phyloP scores from a whole-genome alignment of 768 basidiomycete genomes.

The Tricholoma furcatifolium region DNA sequence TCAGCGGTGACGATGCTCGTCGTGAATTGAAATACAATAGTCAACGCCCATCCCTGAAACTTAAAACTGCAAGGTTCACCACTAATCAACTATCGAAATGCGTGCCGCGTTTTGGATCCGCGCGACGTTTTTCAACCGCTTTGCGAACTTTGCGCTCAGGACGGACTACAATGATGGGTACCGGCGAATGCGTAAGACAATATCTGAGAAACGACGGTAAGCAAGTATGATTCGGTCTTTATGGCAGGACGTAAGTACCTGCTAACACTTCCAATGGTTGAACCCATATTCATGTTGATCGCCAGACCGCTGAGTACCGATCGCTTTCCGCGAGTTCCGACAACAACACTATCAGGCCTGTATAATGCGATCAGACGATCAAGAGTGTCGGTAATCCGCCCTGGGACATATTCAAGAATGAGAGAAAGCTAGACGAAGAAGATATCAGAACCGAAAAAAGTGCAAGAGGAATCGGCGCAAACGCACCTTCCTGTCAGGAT shows the following conservation, averaged over 20 bases:
- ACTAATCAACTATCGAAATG: constrained; percentile 55
- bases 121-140: constrained; percentile 78
- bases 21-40: background rate
- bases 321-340: constrained; percentile 79
- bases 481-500: constrained; percentile 71
- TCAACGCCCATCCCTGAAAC: background rate
- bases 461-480: background rate
- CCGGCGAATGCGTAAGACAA: constrained; percentile 88
- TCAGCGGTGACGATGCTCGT: background rate
- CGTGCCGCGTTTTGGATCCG: constrained; percentile 83
- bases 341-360: constrained; percentile 88
- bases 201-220: constrained; percentile 41
- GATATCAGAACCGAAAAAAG: background rate
- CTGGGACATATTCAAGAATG: constrained; percentile 92
- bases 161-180: constrained; percentile 94
- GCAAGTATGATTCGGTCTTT: no score
- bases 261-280: constrained; percentile 51
- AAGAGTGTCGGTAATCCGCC: constrained; percentile 84
- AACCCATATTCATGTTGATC: constrained; percentile 29
- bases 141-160: constrained; percentile 88
- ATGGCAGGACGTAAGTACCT: constrained; percentile 30
- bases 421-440: constrained; percentile 63
- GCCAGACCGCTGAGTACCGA: constrained; percentile 37
- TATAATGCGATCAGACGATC: constrained; percentile 92
- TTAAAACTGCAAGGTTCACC: background rate